A percentile compares a stretch with the other conserved stretches of the same genome.
Evolutionary conservation across 257 asterid genomes (phyloP).

Genomic region (Plantago major): DNA sequence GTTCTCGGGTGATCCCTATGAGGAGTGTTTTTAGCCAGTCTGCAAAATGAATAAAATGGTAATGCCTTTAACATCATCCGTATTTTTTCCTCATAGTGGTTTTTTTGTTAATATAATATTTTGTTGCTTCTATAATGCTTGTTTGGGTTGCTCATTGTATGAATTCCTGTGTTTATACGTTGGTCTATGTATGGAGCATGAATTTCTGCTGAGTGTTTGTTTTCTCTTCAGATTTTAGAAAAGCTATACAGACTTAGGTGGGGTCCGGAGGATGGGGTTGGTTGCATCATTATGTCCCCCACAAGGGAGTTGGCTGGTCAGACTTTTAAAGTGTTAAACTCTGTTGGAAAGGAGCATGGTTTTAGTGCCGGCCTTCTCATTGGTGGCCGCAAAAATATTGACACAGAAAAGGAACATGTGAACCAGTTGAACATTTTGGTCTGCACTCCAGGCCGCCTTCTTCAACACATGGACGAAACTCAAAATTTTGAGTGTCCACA

Average conservation of each 20-base stretch:
- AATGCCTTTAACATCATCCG: too few relatives aligned
- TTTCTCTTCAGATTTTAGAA: conserved; percentile 61
- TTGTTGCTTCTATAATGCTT: not conserved
- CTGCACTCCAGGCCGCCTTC: conserved; percentile 96
- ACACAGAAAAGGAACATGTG: conserved; percentile 76
- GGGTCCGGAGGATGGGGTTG: conserved; percentile 98
- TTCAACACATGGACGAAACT: conserved; percentile 99
- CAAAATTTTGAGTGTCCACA: conserved; percentile 89
- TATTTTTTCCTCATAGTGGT: too few relatives aligned
- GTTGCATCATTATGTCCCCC: conserved; percentile 89
- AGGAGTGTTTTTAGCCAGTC: too few relatives aligned
- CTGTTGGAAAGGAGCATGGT: conserved; percentile 80
- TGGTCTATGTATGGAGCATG: not conserved
- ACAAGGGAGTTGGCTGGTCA: conserved; percentile 92
- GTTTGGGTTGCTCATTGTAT: not conserved
- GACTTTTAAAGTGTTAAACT: conserved; percentile 65
- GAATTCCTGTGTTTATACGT: not conserved
- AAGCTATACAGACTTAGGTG: conserved; percentile 75
- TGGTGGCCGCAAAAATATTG: conserved; percentile 95
- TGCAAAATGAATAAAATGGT: too few relatives aligned
- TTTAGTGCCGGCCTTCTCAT: conserved; percentile 96
- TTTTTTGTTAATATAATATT: too few relatives aligned
- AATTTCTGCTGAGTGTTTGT: not conserved
- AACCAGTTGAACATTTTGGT: conserved; percentile 78
- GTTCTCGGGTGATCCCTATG: too few relatives aligned